phyloP scores from a whole-genome alignment of 371 early-diverging fungal genomes.

The Amoeboaphelidium occidentale region DNA sequence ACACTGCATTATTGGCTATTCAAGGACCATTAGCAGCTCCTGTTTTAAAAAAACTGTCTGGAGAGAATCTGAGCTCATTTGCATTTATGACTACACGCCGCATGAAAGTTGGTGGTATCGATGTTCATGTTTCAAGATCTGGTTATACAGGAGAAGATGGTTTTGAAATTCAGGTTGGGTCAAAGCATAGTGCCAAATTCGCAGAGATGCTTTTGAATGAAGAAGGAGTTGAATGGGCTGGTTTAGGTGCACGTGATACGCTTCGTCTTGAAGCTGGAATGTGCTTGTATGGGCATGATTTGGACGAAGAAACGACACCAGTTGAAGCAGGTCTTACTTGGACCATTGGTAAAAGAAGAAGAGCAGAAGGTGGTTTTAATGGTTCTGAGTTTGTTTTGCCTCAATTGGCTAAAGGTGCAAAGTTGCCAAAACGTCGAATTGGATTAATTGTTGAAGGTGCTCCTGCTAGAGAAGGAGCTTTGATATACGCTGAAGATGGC shows the following conservation, averaged over 20 bases:
- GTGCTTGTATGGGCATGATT: constrained; percentile 86
- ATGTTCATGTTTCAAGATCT: constrained; percentile 70
- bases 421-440: constrained; percentile 44
- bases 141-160: constrained; percentile 98
- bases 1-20: constrained; percentile 63
- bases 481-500: neutral
- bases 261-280: constrained; percentile 88
- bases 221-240: constrained; percentile 66
- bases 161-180: constrained; percentile 47
- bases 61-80: constrained; percentile 30
- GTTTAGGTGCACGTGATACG: constrained; percentile 82
- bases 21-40: constrained; percentile 48
- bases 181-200: constrained; percentile 31
- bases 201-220: constrained; percentile 41
- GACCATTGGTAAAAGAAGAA: constrained; percentile 52
- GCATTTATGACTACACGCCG: constrained; percentile 64
- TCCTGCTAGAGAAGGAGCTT: constrained; percentile 46
- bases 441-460: constrained; percentile 82
- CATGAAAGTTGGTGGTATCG: constrained; percentile 46
- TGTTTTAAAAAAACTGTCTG: constrained; percentile 26
- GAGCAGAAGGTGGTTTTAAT: constrained; percentile 70
- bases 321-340: constrained; percentile 80
- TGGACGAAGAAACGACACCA: constrained; percentile 73
- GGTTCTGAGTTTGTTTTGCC: constrained; percentile 63
- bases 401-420: constrained; percentile 52